Evolutionary conservation across 2,329 filamentous ascomycete species (phyloP), one percentile per base, ranked within the genome.

Genomic region (Epichloe bromicola): DNA sequence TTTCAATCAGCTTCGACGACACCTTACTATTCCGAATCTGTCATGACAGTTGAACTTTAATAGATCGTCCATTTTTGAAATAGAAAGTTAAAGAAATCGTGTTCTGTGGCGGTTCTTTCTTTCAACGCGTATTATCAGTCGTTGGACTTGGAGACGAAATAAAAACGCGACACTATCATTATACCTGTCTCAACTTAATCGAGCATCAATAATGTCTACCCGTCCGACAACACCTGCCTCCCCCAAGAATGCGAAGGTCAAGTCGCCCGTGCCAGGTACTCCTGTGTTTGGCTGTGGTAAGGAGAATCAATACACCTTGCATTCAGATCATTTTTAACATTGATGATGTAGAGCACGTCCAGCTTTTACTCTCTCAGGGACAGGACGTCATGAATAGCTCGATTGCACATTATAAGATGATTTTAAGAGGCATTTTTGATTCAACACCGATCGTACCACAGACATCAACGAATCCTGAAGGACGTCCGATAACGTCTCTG

Each of bases 351-450:
- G 86, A 87, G 64, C 86, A 90, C 66, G 76, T 87, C 46, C 82
- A 86, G 63, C 72, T 75, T 23, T 76, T 89, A 53, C 73, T 88
- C 36, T 74, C 71, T 36, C 77, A 75, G 59, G 74, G 71, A 44
- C 78, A 80, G 55, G 79, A 82, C 55, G 77, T 79, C 15, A 82
- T 80, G 67, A 83, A 85, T 58, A 81, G 75, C 55, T 84, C 83
- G 19, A 79, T 86, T 54, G 73, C 79, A 51, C 79, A 86, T 59
- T 90, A 90, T 67, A 85, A 83, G 61, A 76, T 79, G 61, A 79
- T 88, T 53, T 72, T 89, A 39, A 76, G 82, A 54, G 78, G 79
- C 52, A 82, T 90, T 56, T 83, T 84, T 67, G 83, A 88, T 64
- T 74, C 77, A 55, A 79, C 73, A 46, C 80, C 77, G 49, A 74